These are phyloP conservation scores for Lantana camara DNA, from an alignment of 257 asterid genomes.

Conservation along the genomic window DNA sequence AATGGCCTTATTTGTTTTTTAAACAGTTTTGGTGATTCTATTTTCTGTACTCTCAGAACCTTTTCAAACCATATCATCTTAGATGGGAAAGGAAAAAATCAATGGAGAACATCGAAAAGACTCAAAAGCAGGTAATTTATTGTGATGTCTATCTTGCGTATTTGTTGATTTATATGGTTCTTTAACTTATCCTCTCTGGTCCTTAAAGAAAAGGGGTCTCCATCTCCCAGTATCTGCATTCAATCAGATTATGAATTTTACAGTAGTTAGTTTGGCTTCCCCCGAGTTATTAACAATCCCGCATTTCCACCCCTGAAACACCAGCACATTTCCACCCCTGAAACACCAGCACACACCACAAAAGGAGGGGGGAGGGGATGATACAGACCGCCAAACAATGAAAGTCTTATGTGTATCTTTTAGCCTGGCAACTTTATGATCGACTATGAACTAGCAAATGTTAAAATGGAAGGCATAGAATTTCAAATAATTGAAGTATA, in stretches of 20 bases:
- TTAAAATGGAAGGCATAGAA: background rate
- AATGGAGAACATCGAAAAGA: slow-evolving; percentile 64
- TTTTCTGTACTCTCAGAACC: slow-evolving; percentile 61
- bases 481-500: background rate
- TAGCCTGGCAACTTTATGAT: background rate
- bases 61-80: slow-evolving; percentile 73
- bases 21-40: background rate
- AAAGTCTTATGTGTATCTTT: too few relatives aligned
- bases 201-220: background rate
- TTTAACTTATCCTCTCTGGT: background rate
- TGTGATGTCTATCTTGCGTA: background rate
- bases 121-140: slow-evolving; percentile 61
- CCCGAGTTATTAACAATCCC: too few relatives aligned
- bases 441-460: background rate
- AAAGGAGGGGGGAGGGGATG: too few relatives aligned
- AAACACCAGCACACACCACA: background rate
- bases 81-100: slow-evolving; percentile 74
- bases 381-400: too few relatives aligned
- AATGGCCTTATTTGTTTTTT: too few relatives aligned
- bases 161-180: slow-evolving; percentile 6
- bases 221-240: background rate
- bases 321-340: too few relatives aligned
- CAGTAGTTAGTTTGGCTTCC: background rate
- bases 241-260: too few relatives aligned
- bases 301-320: too few relatives aligned